Evolutionary conservation across 345 rosid species (phyloP).

Genomic region (Nephelium lappaceum): DNA sequence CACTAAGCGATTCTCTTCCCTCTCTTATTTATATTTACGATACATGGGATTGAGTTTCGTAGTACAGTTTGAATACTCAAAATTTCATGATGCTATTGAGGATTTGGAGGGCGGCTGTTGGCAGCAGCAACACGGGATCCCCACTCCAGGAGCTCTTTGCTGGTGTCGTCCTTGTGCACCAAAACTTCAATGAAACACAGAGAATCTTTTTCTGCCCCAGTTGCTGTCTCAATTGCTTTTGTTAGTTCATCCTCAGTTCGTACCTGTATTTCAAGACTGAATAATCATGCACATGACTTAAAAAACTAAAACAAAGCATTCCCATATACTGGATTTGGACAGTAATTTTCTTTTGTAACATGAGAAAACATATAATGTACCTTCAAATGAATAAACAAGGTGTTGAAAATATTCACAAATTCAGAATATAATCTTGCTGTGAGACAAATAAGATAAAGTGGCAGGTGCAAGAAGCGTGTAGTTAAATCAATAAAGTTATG

Average conservation of each 20-base stretch:
- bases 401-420: background rate
- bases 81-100: conserved; percentile 38
- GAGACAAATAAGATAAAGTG: background rate
- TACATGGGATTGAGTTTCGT: background rate
- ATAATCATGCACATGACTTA: background rate
- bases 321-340: background rate
- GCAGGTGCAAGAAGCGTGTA: background rate
- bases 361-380: background rate
- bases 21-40: background rate
- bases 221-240: conserved; percentile 48
- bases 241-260: conserved; percentile 51
- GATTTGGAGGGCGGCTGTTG: conserved; percentile 73
- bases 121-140: conserved; percentile 75
- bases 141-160: conserved; percentile 86
- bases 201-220: conserved; percentile 47
- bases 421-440: background rate
- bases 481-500: background rate
- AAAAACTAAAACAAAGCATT: background rate
- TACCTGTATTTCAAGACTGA: conserved; percentile 40
- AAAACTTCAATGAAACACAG: conserved; percentile 67
- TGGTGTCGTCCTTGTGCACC: conserved; percentile 75
- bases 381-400: no score
- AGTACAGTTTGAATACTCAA: background rate
- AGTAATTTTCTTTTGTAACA: no score
- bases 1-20: background rate